A percentile compares a stretch with the other conserved stretches of the same genome.
Conservation (phyloP, 495 filamentous ascomycete genomes). For the Penicillium bovifimosum region DNA sequence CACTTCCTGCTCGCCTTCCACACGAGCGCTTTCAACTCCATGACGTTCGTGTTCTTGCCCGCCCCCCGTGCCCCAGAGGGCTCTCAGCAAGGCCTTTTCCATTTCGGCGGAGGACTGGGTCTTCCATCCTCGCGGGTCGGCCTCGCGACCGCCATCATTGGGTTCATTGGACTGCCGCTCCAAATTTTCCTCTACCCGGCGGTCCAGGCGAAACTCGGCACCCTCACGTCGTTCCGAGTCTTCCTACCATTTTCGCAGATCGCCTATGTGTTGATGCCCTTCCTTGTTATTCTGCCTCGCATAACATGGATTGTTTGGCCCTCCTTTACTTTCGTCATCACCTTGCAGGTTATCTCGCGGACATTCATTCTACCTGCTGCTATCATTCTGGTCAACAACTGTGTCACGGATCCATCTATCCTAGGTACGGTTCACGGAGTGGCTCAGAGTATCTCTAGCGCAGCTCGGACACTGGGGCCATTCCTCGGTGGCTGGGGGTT, state of each 20-base stretch:
- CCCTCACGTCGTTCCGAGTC: conserved; percentile 52
- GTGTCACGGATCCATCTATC: conserved; percentile 54
- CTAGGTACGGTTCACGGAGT: conserved; percentile 67
- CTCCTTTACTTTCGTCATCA: conserved; percentile 54
- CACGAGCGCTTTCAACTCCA: conserved; percentile 66
- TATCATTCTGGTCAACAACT: conserved; percentile 66
- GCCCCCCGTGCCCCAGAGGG: conserved; percentile 51
- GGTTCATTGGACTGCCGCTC: conserved; percentile 60
- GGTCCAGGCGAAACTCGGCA: conserved; percentile 55
- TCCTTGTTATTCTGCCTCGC: conserved; percentile 55
- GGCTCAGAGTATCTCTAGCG: conserved; percentile 56
- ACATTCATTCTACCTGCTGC: conserved; percentile 66
- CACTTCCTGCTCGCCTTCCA: conserved; percentile 69
- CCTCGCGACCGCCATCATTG: conserved; percentile 62
- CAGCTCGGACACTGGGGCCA: conserved; percentile 60
- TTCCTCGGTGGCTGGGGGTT: conserved; percentile 59
- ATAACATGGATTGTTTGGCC: conserved; percentile 46
- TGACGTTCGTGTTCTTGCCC: conserved; percentile 69
- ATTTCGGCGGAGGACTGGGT: conserved; percentile 69
- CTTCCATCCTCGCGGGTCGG: conserved; percentile 64
- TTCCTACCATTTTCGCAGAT: conserved; percentile 60
- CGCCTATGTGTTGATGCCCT: conserved; percentile 62
- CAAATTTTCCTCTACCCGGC: conserved; percentile 67
- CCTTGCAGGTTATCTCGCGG: conserved; percentile 62
- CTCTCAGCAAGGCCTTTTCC: conserved; percentile 46